These are phyloP conservation scores for Solanum virginianum DNA, from an alignment of 257 asterid genomes.

Conservation along the genomic window DNA sequence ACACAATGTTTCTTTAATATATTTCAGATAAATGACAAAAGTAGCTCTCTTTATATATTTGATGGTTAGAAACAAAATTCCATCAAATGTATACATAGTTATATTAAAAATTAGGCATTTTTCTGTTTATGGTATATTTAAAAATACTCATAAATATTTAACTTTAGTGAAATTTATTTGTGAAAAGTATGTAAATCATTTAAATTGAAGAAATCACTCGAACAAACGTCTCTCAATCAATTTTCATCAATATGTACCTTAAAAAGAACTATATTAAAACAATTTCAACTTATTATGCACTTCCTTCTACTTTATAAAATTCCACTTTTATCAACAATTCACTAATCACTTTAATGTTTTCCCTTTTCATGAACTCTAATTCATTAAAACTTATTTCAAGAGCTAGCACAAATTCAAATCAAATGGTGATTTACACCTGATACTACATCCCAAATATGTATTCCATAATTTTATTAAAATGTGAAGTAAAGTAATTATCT, in stretches of 20 bases:
- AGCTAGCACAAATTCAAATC: neutral
- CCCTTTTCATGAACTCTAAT: too few relatives aligned
- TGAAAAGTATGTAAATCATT: neutral
- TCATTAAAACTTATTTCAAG: too few relatives aligned
- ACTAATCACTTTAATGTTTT: neutral
- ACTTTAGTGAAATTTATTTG: neutral
- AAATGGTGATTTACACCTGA: neutral
- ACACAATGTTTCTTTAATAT: neutral
- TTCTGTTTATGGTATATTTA: neutral
- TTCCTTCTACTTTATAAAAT: neutral
- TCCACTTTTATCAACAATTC: too few relatives aligned
- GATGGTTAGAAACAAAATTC: neutral
- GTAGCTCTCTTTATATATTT: neutral
- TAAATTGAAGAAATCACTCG: neutral
- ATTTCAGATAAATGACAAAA: neutral
- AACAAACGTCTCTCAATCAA: neutral
- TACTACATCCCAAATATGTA: neutral
- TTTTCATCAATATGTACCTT: neutral
- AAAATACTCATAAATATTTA: neutral
- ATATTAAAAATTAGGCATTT: neutral
- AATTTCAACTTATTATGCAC: neutral
- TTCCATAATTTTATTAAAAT: too few relatives aligned
- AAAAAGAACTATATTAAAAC: neutral
- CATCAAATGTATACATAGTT: neutral
- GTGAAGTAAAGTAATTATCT: neutral